Percentiles rank a stretch among this genome's conserved stretches.
phyloP scores from a whole-genome alignment of 192 early-diverging fungal species.

The Dispira parvispora region DNA sequence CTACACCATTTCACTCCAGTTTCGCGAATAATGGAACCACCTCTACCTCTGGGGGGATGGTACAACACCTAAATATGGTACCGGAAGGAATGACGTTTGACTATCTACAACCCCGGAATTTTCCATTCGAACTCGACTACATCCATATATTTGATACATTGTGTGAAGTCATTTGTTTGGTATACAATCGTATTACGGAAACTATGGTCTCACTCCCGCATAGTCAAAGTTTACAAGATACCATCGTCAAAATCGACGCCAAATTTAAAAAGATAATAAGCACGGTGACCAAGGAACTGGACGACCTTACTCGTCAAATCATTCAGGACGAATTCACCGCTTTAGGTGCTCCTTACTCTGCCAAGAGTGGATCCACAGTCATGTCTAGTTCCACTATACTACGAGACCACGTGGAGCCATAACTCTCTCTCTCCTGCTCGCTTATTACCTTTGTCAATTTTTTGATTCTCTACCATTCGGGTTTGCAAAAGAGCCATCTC shows the following conservation, averaged over 20 bases:
- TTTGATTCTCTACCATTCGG: no score
- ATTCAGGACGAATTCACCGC: constrained; percentile 36
- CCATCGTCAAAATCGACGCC: constrained; percentile 42
- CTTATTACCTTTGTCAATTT: no score
- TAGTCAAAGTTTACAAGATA: constrained; percentile 39
- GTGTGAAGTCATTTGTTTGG: constrained; percentile 39
- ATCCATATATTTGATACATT: constrained; percentile 49
- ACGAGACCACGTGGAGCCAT: no score
- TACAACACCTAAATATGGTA: not conserved
- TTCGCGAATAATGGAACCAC: not conserved
- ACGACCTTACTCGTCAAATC: constrained; percentile 36
- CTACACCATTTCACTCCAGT: not conserved
- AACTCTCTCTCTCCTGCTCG: no score
- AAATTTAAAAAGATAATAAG: constrained; percentile 50
- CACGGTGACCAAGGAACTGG: constrained; percentile 45
- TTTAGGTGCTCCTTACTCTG: not conserved
- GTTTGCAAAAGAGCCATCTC: no score
- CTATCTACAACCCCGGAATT: not conserved
- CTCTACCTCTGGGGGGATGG: not conserved
- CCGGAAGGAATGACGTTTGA: constrained; percentile 4
- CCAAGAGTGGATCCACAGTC: no score
- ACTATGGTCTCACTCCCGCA: constrained; percentile 20
- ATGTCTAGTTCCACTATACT: no score
- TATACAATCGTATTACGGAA: constrained; percentile 34
- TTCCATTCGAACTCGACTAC: constrained; percentile 48